Conservation (phyloP, 148 eudicot genomes). For the Vaccinium darrowii region DNA sequence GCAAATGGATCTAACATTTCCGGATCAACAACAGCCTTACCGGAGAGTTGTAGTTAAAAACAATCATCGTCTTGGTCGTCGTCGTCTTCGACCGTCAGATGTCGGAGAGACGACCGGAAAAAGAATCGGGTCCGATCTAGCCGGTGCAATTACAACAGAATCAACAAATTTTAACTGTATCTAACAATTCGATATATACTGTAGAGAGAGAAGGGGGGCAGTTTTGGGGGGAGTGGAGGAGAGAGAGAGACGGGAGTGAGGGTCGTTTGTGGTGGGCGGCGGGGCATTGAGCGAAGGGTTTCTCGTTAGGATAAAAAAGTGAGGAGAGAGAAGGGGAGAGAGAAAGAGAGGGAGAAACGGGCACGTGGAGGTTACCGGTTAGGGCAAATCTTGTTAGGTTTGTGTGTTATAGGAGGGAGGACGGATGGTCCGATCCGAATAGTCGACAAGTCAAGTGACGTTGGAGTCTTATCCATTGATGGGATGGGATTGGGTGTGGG, state of each 20-base stretch:
- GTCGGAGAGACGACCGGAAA: constrained; percentile 16
- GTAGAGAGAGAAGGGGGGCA: not conserved
- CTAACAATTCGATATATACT: not conserved
- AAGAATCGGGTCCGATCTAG: not conserved
- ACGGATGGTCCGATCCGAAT: not conserved
- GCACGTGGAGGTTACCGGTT: constrained; percentile 44
- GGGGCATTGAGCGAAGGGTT: not conserved
- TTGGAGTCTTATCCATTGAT: not conserved
- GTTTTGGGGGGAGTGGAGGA: not conserved
- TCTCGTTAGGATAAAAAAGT: not conserved
- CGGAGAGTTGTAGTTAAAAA: constrained; percentile 9
- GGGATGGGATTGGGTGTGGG: not conserved
- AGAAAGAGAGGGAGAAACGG: constrained; percentile 8
- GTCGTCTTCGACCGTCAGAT: not conserved
- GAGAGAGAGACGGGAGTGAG: constrained; percentile 11
- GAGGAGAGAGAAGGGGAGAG: constrained; percentile 6
- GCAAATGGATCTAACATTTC: constrained; percentile 52
- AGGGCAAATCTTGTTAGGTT: constrained; percentile 25
- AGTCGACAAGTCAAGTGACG: not conserved
- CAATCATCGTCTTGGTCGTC: constrained; percentile 17
- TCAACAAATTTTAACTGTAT: not conserved
- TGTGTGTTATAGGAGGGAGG: not conserved
- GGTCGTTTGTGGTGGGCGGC: not conserved
- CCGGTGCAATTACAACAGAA: not conserved
- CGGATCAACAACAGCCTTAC: constrained; percentile 11